These are phyloP conservation scores for Russula earlei DNA, from an alignment of 768 basidiomycete genomes.

Conservation along the genomic window DNA sequence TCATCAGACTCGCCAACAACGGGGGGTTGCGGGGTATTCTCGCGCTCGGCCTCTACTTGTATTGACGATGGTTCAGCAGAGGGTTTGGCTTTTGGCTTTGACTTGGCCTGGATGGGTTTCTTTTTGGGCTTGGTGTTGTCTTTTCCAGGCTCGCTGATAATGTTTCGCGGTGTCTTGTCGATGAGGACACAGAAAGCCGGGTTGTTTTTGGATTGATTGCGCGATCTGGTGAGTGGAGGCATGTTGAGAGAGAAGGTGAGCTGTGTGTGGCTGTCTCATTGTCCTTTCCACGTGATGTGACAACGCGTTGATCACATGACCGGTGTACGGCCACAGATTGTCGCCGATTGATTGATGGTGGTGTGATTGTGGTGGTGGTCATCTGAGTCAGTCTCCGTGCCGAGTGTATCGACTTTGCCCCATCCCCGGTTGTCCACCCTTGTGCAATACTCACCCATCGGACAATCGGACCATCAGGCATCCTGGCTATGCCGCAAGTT, in stretches of 20 bases:
- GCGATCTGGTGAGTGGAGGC: slow-evolving; percentile 8
- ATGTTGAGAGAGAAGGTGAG: neutral
- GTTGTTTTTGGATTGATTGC: neutral
- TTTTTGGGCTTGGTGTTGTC: neutral
- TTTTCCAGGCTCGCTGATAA: neutral
- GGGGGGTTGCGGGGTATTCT: neutral
- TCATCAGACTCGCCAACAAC: neutral
- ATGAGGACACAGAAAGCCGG: slow-evolving; percentile 15
- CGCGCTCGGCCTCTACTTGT: neutral
- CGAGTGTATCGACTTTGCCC: neutral
- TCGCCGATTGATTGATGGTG: too few species aligned
- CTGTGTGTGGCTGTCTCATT: neutral
- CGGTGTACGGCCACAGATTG: too few species aligned
- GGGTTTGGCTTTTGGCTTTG: slow-evolving; percentile 10
- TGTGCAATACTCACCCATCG: neutral
- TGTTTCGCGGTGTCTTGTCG: slow-evolving; percentile 17
- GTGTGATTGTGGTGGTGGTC: too few species aligned
- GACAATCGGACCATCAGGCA: neutral
- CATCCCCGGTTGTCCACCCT: neutral
- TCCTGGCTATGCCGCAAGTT: neutral
- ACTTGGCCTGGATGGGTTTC: neutral
- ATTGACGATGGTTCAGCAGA: neutral
- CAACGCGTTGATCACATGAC: slow-evolving; percentile 2
- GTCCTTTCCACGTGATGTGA: neutral
- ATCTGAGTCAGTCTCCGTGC: neutral